phyloP scores from a whole-genome alignment of 192 early-diverging fungal genomes.

The Backusella morwellensis region DNA sequence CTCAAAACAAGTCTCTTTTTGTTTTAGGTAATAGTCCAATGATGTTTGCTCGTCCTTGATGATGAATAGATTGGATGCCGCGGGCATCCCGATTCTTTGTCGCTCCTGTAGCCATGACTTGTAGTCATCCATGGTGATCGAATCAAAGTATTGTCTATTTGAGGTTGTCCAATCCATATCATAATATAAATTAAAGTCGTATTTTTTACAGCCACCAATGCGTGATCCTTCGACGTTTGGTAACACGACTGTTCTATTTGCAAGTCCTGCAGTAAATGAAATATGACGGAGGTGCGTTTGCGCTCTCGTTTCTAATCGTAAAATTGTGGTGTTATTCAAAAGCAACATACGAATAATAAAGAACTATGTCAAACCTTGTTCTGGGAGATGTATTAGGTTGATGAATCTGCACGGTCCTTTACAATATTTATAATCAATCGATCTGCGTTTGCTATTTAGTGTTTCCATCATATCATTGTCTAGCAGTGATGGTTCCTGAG shows the following conservation, averaged over 20 bases:
- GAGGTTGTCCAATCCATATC: conserved; percentile 19
- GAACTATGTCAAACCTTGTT: conserved; percentile 33
- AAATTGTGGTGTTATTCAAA: background rate
- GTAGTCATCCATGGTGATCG: conserved; percentile 30
- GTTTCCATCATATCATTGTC: background rate
- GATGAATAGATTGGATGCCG: background rate
- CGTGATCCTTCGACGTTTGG: conserved; percentile 35
- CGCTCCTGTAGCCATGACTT: conserved; percentile 27
- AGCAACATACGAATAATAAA: background rate
- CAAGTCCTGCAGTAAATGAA: conserved; percentile 21
- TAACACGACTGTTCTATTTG: conserved; percentile 35
- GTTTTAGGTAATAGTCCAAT: background rate
- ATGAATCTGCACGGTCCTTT: conserved; percentile 35
- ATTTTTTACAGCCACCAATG: conserved; percentile 26
- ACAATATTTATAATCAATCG: conserved; percentile 37
- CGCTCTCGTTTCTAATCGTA: conserved; percentile 31
- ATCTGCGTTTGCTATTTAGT: background rate
- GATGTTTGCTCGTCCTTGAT: background rate
- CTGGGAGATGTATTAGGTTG: conserved; percentile 22
- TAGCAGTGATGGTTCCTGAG: background rate
- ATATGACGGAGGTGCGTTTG: conserved; percentile 36
- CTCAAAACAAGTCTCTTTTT: background rate
- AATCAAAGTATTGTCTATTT: conserved; percentile 20
- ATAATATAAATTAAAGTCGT: conserved; percentile 37
- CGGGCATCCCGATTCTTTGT: background rate